A percentile compares a stretch with the other conserved stretches of the same genome.
Conservation (phyloP, 2,329 filamentous ascomycete species). For the Pseudogymnoascus sp. region DNA sequence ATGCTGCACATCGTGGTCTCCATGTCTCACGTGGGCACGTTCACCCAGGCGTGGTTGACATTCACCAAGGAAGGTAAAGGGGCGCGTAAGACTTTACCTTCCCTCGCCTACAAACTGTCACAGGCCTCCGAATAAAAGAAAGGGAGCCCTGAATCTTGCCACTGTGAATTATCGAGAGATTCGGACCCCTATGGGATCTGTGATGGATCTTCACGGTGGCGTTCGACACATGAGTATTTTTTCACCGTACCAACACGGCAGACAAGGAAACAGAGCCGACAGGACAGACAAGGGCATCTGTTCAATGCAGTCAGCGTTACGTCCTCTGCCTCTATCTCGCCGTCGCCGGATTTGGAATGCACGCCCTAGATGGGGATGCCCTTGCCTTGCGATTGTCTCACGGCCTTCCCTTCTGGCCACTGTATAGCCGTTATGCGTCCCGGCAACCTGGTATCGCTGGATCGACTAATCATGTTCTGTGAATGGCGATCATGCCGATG, state of each 20-base stretch:
- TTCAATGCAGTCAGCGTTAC: constrained; percentile 2
- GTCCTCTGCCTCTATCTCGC: neutral
- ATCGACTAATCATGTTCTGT: neutral
- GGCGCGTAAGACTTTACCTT: neutral
- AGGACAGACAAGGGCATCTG: neutral
- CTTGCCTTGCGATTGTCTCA: neutral
- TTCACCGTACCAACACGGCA: neutral
- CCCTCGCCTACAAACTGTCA: neutral
- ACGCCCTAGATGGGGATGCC: neutral
- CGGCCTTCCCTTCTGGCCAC: neutral
- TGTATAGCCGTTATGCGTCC: neutral
- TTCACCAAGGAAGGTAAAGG: neutral
- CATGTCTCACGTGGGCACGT: neutral
- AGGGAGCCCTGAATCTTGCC: neutral
- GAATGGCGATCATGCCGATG: neutral
- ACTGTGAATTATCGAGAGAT: neutral
- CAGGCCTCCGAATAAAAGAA: neutral
- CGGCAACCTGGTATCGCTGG: neutral
- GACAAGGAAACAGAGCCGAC: neutral
- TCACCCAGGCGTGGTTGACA: neutral
- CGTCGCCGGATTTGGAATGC: neutral
- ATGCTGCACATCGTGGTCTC: neutral
- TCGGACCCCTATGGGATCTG: neutral
- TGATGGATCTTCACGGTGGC: neutral
- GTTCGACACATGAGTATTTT: neutral